Base-by-base conservation (phyloP, 2,329 filamentous ascomycete genomes). In the Fusarium illudens region DNA sequence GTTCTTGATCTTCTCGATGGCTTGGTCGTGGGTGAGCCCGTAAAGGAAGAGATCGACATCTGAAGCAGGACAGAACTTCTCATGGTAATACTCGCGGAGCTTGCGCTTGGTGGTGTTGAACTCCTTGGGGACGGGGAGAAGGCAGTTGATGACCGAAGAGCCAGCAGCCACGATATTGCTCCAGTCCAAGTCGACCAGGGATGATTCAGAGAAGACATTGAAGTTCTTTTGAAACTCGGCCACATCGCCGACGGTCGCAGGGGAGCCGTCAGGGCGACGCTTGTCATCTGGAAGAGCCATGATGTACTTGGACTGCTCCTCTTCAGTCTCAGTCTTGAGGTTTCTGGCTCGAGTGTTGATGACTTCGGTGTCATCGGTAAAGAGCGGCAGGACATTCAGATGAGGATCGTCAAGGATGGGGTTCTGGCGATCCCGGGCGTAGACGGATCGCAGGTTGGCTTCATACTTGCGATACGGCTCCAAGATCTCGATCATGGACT, bases 41-140 rank as follows among this genome's bases (percentile, higher is more conserved):
- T 96, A 95, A 29, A 97, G 80, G 75, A 97, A 97, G 3, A 97
- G 84, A 76, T 96, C 93, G 10, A 97, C 91, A 76, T 97, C 93
- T 4, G 92, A 95, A 1, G 93, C 92, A 0, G 93, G 93, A 11
- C 91, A 92, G 66, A 95, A 87, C 64, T 89, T 88, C 73, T 94
- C 88, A 73, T 96, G 93, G 70, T 95, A 97, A 76, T 93, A 96
- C 79, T 90, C 82, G 75, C 90, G 82, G 69, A 90, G 79, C 63
- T 83, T 83, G 55, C 86, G 84, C 81, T 92, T 92, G 46, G 88
- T 90, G 30, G 81, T 79, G 50, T 83, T 85, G 77, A 89, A 88
- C 64, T 88, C 79, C 3, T 86, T 79, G 6, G 90, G 90, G 6
- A 93, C 87, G 0, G 92, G 91, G 13, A 96, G 79, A 32, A 96